Conservation (phyloP, 2,329 filamentous ascomycete genomes). For the Dactylonectria macrodidyma region DNA sequence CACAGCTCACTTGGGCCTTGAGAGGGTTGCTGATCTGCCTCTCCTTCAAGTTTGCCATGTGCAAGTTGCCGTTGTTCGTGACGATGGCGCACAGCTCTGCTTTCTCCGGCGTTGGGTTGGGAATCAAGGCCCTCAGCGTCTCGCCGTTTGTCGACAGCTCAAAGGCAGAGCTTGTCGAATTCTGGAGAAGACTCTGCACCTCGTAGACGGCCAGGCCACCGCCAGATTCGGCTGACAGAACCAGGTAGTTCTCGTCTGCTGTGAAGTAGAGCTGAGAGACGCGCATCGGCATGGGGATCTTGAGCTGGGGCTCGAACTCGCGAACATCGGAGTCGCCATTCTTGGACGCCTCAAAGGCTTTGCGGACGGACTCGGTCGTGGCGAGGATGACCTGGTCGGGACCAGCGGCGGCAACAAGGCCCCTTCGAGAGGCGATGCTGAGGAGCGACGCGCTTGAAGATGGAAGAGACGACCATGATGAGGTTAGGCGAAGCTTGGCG, state of each 20-base stretch:
- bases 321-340: slow-evolving; percentile 76
- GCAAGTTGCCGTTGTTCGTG: slow-evolving; percentile 83
- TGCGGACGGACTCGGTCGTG: slow-evolving; percentile 82
- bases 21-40: slow-evolving; percentile 74
- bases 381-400: slow-evolving; percentile 85
- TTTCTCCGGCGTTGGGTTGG: slow-evolving; percentile 84
- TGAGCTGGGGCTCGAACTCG: slow-evolving; percentile 80
- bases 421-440: slow-evolving; percentile 83
- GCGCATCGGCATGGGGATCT: slow-evolving; percentile 79
- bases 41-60: slow-evolving; percentile 86
- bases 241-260: slow-evolving; percentile 86
- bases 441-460: slow-evolving; percentile 85
- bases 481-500: slow-evolving; percentile 85
- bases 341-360: slow-evolving; percentile 76
- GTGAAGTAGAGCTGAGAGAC: slow-evolving; percentile 94
- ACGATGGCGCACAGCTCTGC: slow-evolving; percentile 86
- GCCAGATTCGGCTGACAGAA: slow-evolving; percentile 85
- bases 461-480: slow-evolving; percentile 84
- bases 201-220: slow-evolving; percentile 90
- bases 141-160: slow-evolving; percentile 84
- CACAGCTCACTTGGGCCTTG: slow-evolving; percentile 83
- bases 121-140: slow-evolving; percentile 79
- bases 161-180: slow-evolving; percentile 77
- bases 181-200: slow-evolving; percentile 76
- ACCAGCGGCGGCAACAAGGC: slow-evolving; percentile 88